Base-by-base conservation (phyloP, 2,329 filamentous ascomycete species). In the Raffaelea arxii region DNA sequence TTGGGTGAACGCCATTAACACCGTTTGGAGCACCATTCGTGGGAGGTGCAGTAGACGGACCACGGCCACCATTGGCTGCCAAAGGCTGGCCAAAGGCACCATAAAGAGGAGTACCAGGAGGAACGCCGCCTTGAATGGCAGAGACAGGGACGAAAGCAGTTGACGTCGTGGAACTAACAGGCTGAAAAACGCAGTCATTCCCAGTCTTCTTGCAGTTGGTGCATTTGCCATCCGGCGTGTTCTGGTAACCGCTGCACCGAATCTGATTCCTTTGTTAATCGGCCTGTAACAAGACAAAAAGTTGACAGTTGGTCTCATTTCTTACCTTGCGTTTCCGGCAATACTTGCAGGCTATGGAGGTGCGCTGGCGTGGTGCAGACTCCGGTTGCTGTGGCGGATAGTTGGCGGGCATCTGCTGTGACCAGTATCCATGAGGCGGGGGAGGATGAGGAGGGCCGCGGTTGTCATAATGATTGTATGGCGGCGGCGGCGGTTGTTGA, bases 161-260 rank as follows among this genome's bases (percentile, higher is more conserved):
- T 5, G 72, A 73, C 35, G 71, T 70, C 4, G 49, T 52, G 11
- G 73, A 71, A 4, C 72, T 77, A 1, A 79, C 76, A 0, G 75
- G 76, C 55, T 79, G 75, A 49, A 80, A 79, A 14, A 79, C 69
- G 49, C 76, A 80, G 50, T 80, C 75, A 53, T 79, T 77, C 42
- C 76, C 75, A 63, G 78, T 77, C 51, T 77, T 75, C 35, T 75
- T 74, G 54, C 76, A 80, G 54, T 79, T 80, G 46, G 75, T 71
- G 53, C 76, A 80, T 52, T 78, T 77, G 11, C 75, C 76, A 19
- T 75, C 75, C 0, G 72, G 71, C 0, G 73, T 75, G 51, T 74
- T 77, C 49, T 75, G 71, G 51, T 78, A 78, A 24, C 76, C 76
- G 50, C 75, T 79, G 63, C 76, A 80, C 32, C 76, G 74, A 52